Conservation (phyloP, 2,329 filamentous ascomycete species). For the Aspergillus neotritici region DNA sequence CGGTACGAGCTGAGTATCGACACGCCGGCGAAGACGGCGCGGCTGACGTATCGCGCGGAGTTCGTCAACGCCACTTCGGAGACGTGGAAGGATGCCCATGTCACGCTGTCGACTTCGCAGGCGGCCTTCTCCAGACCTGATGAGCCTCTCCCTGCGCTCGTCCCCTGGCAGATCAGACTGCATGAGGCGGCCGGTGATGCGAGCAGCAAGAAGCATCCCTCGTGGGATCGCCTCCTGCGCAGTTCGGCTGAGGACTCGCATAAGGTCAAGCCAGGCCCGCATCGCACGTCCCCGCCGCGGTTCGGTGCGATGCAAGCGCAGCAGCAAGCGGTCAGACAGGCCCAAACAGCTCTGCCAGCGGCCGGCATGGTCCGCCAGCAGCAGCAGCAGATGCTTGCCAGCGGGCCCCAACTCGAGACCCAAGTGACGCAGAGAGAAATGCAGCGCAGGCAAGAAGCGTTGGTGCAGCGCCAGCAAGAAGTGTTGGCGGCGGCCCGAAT, state of each 20-base stretch:
- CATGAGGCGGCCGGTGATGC: constrained; percentile 13
- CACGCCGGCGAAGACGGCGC: constrained; percentile 49
- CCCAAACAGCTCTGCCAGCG: too few species aligned
- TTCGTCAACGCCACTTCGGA: constrained; percentile 60
- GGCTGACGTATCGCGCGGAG: constrained; percentile 57
- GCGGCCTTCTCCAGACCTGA: constrained; percentile 53
- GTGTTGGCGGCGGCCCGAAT: too few species aligned
- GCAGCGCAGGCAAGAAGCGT: too few species aligned
- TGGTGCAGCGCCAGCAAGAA: too few species aligned
- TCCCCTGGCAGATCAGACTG: constrained; percentile 54
- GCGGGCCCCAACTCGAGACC: too few species aligned
- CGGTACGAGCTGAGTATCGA: constrained; percentile 59
- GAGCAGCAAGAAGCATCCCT: constrained; percentile 18
- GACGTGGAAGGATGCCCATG: constrained; percentile 56
- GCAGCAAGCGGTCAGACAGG: too few species aligned
- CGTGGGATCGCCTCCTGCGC: constrained; percentile 14
- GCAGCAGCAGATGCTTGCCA: neutral
- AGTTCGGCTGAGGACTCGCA: constrained; percentile 9
- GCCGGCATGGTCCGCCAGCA: neutral
- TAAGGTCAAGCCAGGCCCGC: neutral
- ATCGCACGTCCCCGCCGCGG: too few species aligned
- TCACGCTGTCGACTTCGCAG: constrained; percentile 60
- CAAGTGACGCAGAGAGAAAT: too few species aligned
- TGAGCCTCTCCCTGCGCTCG: constrained; percentile 51
- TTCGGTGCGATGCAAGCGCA: too few species aligned